Conservation (phyloP, 1,284 basidiomycete genomes). For the Cryptococcus sp. region DNA sequence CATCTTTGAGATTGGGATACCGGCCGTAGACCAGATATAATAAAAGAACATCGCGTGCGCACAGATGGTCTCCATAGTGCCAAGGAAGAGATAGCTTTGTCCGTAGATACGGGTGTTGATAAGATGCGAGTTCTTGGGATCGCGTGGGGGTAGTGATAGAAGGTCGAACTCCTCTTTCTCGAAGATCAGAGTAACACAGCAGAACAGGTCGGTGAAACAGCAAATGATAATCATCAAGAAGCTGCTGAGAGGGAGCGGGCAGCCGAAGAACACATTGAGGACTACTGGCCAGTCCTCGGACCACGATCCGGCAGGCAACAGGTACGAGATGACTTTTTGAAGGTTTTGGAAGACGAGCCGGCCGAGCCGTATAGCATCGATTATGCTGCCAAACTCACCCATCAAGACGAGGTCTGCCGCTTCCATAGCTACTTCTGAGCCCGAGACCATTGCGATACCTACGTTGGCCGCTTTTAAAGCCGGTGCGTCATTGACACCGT, state of each 20-base stretch:
- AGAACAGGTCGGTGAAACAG: slow-evolving; percentile 57
- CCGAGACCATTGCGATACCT: slow-evolving; percentile 51
- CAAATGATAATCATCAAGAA: slow-evolving; percentile 59
- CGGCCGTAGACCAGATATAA: slow-evolving; percentile 57
- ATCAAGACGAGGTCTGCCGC: slow-evolving; percentile 38
- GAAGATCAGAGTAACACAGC: slow-evolving; percentile 58
- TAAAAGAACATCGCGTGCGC: slow-evolving; percentile 54
- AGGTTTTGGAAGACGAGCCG: slow-evolving; percentile 67
- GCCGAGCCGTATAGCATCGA: slow-evolving; percentile 56
- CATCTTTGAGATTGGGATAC: slow-evolving; percentile 58
- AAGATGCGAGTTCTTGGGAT: slow-evolving; percentile 63
- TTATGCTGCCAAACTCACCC: slow-evolving; percentile 37
- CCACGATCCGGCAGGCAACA: slow-evolving; percentile 52
- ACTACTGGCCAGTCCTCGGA: slow-evolving; percentile 65
- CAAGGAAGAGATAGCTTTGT: slow-evolving; percentile 14
- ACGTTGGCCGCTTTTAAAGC: slow-evolving; percentile 55
- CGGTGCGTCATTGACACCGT: slow-evolving; percentile 68
- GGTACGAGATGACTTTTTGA: slow-evolving; percentile 51
- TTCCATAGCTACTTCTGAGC: slow-evolving; percentile 46
- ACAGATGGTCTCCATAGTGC: slow-evolving; percentile 59
- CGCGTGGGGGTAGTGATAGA: slow-evolving; percentile 63
- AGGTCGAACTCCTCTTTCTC: slow-evolving; percentile 59
- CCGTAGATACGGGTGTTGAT: slow-evolving; percentile 49
- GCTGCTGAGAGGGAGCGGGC: slow-evolving; percentile 56
- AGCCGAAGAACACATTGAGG: slow-evolving; percentile 54